A percentile compares a stretch with the other conserved stretches of the same genome.
Evolutionary conservation across 768 basidiomycete species (phyloP).

Genomic region (Lentinus brumalis): DNA sequence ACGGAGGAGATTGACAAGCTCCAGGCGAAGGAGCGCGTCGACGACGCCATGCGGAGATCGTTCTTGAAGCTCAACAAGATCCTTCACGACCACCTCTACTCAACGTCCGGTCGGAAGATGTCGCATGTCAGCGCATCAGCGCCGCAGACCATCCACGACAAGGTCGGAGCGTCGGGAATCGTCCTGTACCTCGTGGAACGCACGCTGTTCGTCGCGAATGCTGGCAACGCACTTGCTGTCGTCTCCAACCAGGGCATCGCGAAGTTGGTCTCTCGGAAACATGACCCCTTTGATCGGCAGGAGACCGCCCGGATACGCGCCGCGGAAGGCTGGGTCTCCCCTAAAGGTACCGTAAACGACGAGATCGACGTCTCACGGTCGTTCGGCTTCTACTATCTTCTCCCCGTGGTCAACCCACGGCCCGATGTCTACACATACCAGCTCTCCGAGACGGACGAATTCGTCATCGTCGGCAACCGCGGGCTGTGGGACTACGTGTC

Average conservation of each 20-base stretch:
- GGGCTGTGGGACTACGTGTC: constrained; percentile 94
- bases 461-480: constrained; percentile 92
- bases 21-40: constrained; percentile 44
- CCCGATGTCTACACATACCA: constrained; percentile 75
- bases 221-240: constrained; percentile 86
- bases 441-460: constrained; percentile 86
- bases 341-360: constrained; percentile 88
- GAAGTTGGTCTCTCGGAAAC: constrained; percentile 71
- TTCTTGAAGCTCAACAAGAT: constrained; percentile 87
- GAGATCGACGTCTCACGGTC: constrained; percentile 90
- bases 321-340: constrained; percentile 94
- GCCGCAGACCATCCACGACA: constrained; percentile 42
- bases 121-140: constrained; percentile 61
- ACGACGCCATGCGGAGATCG: constrained; percentile 81
- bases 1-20: constrained; percentile 53
- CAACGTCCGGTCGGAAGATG: constrained; percentile 60
- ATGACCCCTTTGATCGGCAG: constrained; percentile 85
- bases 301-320: constrained; percentile 88
- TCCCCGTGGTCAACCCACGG: constrained; percentile 88
- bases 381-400: constrained; percentile 89
- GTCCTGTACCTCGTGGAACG: constrained; percentile 82
- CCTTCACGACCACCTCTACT: constrained; percentile 68
- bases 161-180: constrained; percentile 80
- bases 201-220: constrained; percentile 88
- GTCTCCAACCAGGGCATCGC: constrained; percentile 78